Evolutionary conservation across 2,329 filamentous ascomycete species (phyloP).

Genomic region (Helminthosporium solani): DNA sequence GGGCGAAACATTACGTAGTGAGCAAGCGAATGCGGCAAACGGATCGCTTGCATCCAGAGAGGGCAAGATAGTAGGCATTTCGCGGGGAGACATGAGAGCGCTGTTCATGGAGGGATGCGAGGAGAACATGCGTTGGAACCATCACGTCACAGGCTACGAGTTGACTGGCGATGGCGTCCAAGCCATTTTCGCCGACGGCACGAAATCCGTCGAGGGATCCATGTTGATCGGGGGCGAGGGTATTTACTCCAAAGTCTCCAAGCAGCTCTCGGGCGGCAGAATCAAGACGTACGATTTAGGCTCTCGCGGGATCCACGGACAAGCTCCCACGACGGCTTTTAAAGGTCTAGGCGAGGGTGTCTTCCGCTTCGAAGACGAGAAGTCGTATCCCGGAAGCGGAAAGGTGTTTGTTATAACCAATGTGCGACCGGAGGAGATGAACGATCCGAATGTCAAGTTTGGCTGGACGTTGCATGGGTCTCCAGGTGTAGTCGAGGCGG

Average conservation of each 20-base stretch:
- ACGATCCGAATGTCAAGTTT: constrained; percentile 58
- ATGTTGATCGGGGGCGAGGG: constrained; percentile 65
- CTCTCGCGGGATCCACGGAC: constrained; percentile 64
- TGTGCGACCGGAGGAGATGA: constrained; percentile 60
- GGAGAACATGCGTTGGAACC: constrained; percentile 56
- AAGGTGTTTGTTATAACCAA: constrained; percentile 62
- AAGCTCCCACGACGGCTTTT: constrained; percentile 63
- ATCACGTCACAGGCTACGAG: constrained; percentile 61
- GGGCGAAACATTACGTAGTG: constrained; percentile 45
- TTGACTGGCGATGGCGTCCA: constrained; percentile 55
- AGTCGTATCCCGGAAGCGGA: constrained; percentile 44
- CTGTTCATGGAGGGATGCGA: constrained; percentile 61
- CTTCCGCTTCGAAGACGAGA: constrained; percentile 55
- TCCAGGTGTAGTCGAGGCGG: constrained; percentile 58
- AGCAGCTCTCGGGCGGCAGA: constrained; percentile 58
- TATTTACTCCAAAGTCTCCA: constrained; percentile 61
- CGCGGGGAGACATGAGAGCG: constrained; percentile 62
- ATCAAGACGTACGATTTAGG: constrained; percentile 65
- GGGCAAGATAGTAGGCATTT: constrained; percentile 62
- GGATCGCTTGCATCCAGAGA: constrained; percentile 52
- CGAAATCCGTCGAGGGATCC: constrained; percentile 58
- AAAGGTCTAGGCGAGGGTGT: constrained; percentile 64
- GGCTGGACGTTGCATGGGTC: constrained; percentile 64
- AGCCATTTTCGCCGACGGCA: constrained; percentile 61
- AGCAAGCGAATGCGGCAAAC: constrained; percentile 13